Evolutionary conservation across 108 stramenopile species (phyloP).

Genomic region (Seminavis robusta): DNA sequence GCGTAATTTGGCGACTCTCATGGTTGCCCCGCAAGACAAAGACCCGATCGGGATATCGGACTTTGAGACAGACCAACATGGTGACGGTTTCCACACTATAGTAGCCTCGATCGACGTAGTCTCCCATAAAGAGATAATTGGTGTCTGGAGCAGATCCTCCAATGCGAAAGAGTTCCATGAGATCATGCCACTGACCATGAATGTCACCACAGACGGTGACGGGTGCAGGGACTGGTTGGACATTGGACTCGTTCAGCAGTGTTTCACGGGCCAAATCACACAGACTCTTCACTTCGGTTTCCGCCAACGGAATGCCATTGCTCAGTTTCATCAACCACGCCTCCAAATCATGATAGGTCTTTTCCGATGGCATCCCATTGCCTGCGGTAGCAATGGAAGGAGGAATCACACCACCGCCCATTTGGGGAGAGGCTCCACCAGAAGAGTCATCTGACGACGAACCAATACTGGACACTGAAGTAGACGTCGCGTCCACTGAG

Average conservation of each 20-base stretch:
- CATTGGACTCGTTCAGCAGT: constrained; percentile 82
- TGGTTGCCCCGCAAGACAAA: constrained; percentile 93
- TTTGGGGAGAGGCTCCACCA: too few species aligned
- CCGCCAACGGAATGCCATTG: constrained; percentile 79
- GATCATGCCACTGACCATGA: constrained; percentile 93
- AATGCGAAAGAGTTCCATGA: constrained; percentile 91
- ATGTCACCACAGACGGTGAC: constrained; percentile 92
- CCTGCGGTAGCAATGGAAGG: too few species aligned
- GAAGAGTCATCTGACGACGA: too few species aligned
- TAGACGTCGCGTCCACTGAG: too few species aligned
- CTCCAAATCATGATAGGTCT: constrained; percentile 66
- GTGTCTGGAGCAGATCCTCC: constrained; percentile 95
- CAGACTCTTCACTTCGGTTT: constrained; percentile 78
- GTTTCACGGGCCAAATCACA: constrained; percentile 83
- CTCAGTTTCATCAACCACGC: constrained; percentile 82
- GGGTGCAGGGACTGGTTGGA: constrained; percentile 85
- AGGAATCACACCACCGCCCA: too few species aligned
- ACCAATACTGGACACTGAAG: too few species aligned
- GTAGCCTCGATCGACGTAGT: constrained; percentile 98
- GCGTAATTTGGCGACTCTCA: constrained; percentile 93
- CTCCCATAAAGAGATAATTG: constrained; percentile 99
- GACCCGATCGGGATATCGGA: constrained; percentile 93
- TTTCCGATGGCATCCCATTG: too few species aligned
- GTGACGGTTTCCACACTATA: constrained; percentile 97
- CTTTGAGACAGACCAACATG: constrained; percentile 93